Conservation (phyloP, 176 grass and related monocot species). For the Urochloa ruziziensis region DNA sequence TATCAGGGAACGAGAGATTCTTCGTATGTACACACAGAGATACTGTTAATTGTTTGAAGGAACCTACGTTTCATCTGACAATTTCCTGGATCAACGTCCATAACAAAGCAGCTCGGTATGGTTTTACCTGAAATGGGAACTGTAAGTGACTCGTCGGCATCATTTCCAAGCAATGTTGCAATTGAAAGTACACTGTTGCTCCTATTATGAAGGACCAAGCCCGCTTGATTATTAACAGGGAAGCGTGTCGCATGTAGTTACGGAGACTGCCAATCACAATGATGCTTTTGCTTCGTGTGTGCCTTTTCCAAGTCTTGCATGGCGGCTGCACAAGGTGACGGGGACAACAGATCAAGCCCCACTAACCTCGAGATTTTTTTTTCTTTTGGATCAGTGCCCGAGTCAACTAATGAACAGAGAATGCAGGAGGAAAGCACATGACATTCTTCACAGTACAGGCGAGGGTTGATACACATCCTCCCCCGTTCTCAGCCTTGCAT, state of each 20-base stretch:
- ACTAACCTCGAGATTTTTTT: neutral
- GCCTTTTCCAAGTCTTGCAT: neutral
- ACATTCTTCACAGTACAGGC: neutral
- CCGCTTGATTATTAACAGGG: neutral
- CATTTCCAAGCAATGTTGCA: neutral
- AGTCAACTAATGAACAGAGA: neutral
- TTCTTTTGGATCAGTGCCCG: neutral
- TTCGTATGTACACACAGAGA: conserved; percentile 20
- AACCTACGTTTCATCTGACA: neutral
- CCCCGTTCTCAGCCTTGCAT: neutral
- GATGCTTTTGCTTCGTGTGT: neutral
- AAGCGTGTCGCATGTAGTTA: neutral
- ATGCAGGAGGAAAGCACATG: too few species aligned
- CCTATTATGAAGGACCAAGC: neutral
- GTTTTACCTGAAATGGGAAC: neutral
- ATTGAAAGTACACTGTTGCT: neutral
- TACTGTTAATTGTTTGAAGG: conserved; percentile 4
- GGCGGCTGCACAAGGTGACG: neutral
- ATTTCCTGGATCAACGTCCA: neutral
- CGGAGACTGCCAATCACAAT: neutral
- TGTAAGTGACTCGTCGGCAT: neutral
- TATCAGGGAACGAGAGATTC: neutral
- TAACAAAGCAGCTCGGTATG: neutral
- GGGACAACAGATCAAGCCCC: neutral
- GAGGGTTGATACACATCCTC: neutral